These are phyloP conservation scores for Tricladium varicosporioides DNA, from an alignment of 2,329 filamentous ascomycete genomes.

Conservation along the genomic window DNA sequence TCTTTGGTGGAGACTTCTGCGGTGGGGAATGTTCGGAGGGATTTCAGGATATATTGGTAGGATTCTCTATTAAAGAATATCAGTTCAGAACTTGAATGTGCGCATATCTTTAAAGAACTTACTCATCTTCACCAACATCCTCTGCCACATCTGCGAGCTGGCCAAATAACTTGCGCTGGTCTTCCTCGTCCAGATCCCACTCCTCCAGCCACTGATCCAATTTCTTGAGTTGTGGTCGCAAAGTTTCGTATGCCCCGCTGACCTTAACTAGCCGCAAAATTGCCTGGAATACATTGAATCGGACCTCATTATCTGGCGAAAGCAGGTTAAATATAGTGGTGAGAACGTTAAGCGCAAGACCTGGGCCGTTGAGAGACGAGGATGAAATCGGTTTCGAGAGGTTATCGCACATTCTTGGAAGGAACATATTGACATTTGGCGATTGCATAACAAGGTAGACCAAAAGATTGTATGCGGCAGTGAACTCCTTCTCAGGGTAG, in stretches of 20 bases:
- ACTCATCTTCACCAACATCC: constrained; percentile 74
- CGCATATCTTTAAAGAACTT: constrained; percentile 39
- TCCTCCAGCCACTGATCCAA: constrained; percentile 77
- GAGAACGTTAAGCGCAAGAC: constrained; percentile 84
- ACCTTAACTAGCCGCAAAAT: constrained; percentile 80
- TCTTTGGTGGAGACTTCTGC: constrained; percentile 57
- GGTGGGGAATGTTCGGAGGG: constrained; percentile 57
- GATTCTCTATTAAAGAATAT: constrained; percentile 46
- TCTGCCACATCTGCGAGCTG: constrained; percentile 78
- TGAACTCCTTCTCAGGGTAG: constrained; percentile 94
- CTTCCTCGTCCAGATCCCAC: constrained; percentile 81
- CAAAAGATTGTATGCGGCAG: constrained; percentile 93
- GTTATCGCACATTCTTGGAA: constrained; percentile 85
- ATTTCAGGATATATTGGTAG: constrained; percentile 66
- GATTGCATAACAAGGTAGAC: constrained; percentile 90
- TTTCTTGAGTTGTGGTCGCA: constrained; percentile 80
- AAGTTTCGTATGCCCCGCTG: constrained; percentile 74
- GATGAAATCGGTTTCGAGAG: constrained; percentile 83
- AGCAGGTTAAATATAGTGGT: constrained; percentile 97
- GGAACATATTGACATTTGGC: constrained; percentile 78
- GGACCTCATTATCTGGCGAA: constrained; percentile 69
- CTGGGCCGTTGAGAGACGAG: constrained; percentile 80
- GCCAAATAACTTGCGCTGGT: constrained; percentile 80
- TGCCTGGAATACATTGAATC: constrained; percentile 87
- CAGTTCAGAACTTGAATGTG: constrained; percentile 2